Evolutionary conservation across 1,284 basidiomycete species (phyloP).

Genomic region (Cryptococcus sp.): DNA sequence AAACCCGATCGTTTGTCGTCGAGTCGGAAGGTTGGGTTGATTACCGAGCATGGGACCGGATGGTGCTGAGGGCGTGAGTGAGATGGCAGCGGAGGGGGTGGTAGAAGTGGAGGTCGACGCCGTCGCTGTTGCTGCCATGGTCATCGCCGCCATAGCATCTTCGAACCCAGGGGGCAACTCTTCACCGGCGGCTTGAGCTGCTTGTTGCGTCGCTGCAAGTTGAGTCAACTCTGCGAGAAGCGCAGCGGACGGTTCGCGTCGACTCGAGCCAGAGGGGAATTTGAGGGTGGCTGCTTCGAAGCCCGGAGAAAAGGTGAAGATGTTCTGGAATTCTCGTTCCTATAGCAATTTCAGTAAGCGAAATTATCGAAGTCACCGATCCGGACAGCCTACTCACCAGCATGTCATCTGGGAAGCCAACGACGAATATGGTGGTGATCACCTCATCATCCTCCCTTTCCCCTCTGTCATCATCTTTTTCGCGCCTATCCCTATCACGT

Average conservation of each 20-base stretch:
- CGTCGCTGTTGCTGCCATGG: slow-evolving; percentile 37
- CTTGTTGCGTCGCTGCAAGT: slow-evolving; percentile 36
- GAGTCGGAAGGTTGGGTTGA: slow-evolving; percentile 31
- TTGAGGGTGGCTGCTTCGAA: slow-evolving; percentile 98
- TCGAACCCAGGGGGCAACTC: slow-evolving; percentile 32
- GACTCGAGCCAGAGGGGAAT: slow-evolving; percentile 63
- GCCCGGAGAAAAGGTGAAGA: slow-evolving; percentile 94
- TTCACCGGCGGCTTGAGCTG: slow-evolving; percentile 16
- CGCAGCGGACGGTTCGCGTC: slow-evolving; percentile 18
- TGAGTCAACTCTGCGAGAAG: slow-evolving; percentile 43
- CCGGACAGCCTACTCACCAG: slow-evolving; percentile 62
- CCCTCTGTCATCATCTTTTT: slow-evolving; percentile 37
- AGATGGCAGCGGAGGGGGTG: slow-evolving; percentile 49
- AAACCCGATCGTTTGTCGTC: slow-evolving; percentile 94
- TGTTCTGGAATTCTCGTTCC: slow-evolving; percentile 99
- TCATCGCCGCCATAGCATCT: slow-evolving; percentile 43
- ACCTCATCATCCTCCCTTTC: slow-evolving; percentile 66
- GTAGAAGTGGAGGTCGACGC: slow-evolving; percentile 44
- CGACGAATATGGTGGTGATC: slow-evolving; percentile 97
- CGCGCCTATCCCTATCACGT: slow-evolving; percentile 20
- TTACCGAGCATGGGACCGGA: slow-evolving; percentile 36
- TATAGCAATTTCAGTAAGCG: slow-evolving; percentile 43
- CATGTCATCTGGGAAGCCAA: slow-evolving; percentile 99
- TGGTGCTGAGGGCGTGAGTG: slow-evolving; percentile 58
- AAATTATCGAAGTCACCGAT: not conserved